Evolutionary conservation across 805 yeast genomes (phyloP).

Genomic region (Naumovozyma castellii): DNA sequence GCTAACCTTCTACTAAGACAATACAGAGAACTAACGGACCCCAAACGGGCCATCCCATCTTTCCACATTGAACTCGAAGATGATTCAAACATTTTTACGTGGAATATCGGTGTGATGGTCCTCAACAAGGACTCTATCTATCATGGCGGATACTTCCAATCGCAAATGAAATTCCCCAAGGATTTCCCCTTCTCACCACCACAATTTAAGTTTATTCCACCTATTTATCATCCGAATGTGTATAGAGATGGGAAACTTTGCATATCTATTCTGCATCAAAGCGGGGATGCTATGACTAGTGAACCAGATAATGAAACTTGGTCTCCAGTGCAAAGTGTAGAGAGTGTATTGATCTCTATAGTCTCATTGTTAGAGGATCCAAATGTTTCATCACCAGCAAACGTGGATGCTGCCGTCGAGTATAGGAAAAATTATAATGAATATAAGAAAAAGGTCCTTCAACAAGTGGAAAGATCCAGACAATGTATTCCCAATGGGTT

Average conservation of each 20-base stretch:
- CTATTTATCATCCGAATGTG: conserved; percentile 91
- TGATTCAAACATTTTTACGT: conserved; percentile 46
- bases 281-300: conserved; percentile 83
- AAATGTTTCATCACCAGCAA: conserved; percentile 87
- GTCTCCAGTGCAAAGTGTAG: conserved; percentile 91
- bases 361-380: conserved; percentile 90
- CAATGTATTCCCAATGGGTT: conserved; percentile 83
- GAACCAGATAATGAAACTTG: conserved; percentile 92
- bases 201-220: conserved; percentile 81
- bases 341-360: conserved; percentile 79
- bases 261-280: conserved; percentile 83
- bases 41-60: conserved; percentile 67
- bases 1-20: conserved; percentile 87
- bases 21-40: conserved; percentile 86
- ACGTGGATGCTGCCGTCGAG: conserved; percentile 89
- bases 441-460: conserved; percentile 62
- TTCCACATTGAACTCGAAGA: conserved; percentile 62
- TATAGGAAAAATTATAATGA: conserved; percentile 74
- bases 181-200: conserved; percentile 94
- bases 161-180: conserved; percentile 85
- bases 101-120: conserved; percentile 91
- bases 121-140: conserved; percentile 80
- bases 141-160: conserved; percentile 90
- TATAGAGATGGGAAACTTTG: conserved; percentile 92
- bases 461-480: conserved; percentile 77